Conservation (phyloP, 2,329 filamentous ascomycete genomes). For the Fusarium verrucosum region DNA sequence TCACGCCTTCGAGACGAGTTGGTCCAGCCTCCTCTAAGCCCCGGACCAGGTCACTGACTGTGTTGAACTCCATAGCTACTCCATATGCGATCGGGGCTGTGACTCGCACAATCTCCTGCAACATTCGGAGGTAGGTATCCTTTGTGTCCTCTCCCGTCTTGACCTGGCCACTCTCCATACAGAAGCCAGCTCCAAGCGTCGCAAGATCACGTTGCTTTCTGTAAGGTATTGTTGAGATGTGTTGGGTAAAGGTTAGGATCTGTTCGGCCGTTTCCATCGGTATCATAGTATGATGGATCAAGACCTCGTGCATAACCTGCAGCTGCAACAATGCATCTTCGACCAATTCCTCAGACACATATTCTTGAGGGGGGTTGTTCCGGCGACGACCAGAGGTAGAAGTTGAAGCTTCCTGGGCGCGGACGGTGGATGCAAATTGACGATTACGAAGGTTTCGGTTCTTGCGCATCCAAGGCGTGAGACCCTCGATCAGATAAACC, state of each 20-base stretch:
- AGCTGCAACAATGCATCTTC: conserved; percentile 76
- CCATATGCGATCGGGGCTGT: conserved; percentile 78
- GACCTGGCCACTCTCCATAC: conserved; percentile 82
- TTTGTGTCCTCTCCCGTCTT: conserved; percentile 70
- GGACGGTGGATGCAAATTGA: conserved; percentile 72
- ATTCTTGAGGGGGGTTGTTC: conserved; percentile 54
- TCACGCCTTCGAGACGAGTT: conserved; percentile 68
- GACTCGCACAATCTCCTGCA: conserved; percentile 77
- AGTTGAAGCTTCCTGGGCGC: conserved; percentile 51
- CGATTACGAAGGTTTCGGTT: conserved; percentile 74
- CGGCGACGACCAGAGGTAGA: conserved; percentile 47
- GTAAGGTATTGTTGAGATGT: conserved; percentile 81
- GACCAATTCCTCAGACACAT: conserved; percentile 72
- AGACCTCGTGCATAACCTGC: conserved; percentile 71
- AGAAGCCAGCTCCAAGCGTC: conserved; percentile 70
- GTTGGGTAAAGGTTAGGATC: conserved; percentile 78
- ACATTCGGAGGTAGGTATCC: conserved; percentile 78
- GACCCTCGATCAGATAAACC: conserved; percentile 78
- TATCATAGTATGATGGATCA: conserved; percentile 74
- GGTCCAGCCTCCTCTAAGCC: conserved; percentile 69
- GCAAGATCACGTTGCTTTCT: conserved; percentile 62
- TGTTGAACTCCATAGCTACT: conserved; percentile 68
- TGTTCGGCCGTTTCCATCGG: conserved; percentile 74
- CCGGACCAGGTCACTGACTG: conserved; percentile 64
- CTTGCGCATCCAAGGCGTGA: conserved; percentile 72